Conservation (phyloP, 768 basidiomycete genomes). For the Rhodosporidiobolus odoratus region DNA sequence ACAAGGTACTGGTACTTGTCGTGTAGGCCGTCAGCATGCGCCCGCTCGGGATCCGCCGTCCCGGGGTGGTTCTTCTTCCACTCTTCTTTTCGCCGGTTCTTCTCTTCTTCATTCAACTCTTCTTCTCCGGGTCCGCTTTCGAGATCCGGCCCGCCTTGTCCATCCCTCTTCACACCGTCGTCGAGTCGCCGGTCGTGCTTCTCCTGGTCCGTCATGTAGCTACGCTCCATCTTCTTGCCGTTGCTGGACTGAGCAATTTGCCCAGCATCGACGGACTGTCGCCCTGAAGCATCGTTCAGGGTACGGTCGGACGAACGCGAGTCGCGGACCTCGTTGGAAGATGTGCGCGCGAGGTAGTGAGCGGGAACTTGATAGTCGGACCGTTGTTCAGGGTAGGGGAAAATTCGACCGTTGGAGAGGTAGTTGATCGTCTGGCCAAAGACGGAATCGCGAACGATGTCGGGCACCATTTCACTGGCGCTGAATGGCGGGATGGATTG, state of each 20-base stretch:
- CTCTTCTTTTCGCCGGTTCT: constrained; percentile 1
- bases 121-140: background rate
- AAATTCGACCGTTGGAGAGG: constrained; percentile 22
- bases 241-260: constrained; percentile 3
- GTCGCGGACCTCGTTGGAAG: background rate
- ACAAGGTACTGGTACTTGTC: constrained; percentile 34
- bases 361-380: constrained; percentile 18
- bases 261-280: constrained; percentile 4
- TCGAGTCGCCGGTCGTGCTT: constrained; percentile 7
- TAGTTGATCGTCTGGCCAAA: constrained; percentile 37
- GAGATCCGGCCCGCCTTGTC: background rate
- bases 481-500: no score
- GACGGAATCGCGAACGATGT: constrained; percentile 37
- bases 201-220: constrained; percentile 16
- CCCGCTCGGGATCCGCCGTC: constrained; percentile 23
- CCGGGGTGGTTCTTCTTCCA: constrained; percentile 6
- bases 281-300: background rate
- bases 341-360: background rate
- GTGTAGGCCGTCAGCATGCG: constrained; percentile 11
- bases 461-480: constrained; percentile 13
- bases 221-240: background rate
- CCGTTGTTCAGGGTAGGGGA: constrained; percentile 38
- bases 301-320: background rate
- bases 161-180: constrained; percentile 7
- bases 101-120: background rate